These are phyloP conservation scores for Handroanthus guayacan DNA, from an alignment of 257 asterid genomes.

Conservation along the genomic window DNA sequence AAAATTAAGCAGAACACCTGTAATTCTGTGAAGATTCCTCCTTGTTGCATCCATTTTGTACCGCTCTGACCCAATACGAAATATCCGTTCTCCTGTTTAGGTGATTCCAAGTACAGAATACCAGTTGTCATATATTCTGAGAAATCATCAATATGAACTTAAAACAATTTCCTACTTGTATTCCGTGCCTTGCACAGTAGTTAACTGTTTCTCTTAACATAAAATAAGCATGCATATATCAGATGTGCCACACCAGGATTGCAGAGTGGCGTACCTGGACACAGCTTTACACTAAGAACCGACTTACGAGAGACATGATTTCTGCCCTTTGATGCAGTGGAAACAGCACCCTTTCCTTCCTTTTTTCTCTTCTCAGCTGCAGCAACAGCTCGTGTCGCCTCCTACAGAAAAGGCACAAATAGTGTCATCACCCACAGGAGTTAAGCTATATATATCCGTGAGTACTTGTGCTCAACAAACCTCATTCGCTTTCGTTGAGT, in stretches of 20 bases:
- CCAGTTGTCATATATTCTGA: slow-evolving; percentile 33
- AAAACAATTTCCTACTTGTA: slow-evolving; percentile 23
- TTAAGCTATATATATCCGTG: slow-evolving; percentile 30
- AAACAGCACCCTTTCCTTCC: slow-evolving; percentile 56
- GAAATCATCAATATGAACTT: slow-evolving; percentile 27
- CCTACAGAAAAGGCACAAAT: slow-evolving; percentile 56
- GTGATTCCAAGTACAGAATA: slow-evolving; percentile 34
- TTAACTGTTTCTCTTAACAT: slow-evolving; percentile 21
- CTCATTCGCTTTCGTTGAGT: slow-evolving; percentile 77
- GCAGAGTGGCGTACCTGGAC: slow-evolving; percentile 78
- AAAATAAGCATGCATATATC: slow-evolving; percentile 28
- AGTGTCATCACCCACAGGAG: slow-evolving; percentile 28
- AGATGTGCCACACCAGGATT: slow-evolving; percentile 76
- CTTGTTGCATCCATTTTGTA: slow-evolving; percentile 91
- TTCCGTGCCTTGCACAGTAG: slow-evolving; percentile 5
- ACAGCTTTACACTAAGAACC: slow-evolving; percentile 72
- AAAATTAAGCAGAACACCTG: slow-evolving; percentile 58
- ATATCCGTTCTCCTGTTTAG: slow-evolving; percentile 84
- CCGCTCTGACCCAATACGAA: slow-evolving; percentile 91
- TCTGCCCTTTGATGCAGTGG: slow-evolving; percentile 57
- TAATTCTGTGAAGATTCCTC: slow-evolving; percentile 82
- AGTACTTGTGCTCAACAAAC: slow-evolving; percentile 56
- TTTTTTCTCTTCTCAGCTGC: slow-evolving; percentile 70
- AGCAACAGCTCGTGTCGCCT: slow-evolving; percentile 80
- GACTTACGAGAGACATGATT: slow-evolving; percentile 86